These are phyloP conservation scores for Hypoxylon sp. DNA, from an alignment of 2,329 filamentous ascomycete genomes.

Conservation along the genomic window DNA sequence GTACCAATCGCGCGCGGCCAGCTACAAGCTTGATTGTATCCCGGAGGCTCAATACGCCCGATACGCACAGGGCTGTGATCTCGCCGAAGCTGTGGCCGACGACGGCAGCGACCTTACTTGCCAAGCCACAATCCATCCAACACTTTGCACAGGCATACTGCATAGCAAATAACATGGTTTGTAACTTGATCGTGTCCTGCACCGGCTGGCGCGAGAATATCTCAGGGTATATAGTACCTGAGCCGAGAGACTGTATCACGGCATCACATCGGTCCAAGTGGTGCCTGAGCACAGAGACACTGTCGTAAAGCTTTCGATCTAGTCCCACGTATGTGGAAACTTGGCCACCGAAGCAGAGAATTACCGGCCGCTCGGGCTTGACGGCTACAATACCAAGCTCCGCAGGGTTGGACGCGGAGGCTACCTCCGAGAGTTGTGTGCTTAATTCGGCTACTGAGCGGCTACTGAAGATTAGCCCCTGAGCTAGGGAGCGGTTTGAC, in stretches of 20 bases:
- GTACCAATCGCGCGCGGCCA: constrained; percentile 50
- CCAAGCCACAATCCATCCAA: constrained; percentile 55
- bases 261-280: constrained; percentile 47
- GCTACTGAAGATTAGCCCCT: not conserved
- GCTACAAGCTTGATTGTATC: constrained; percentile 51
- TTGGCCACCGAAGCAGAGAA: constrained; percentile 56
- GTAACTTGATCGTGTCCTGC: constrained; percentile 51
- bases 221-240: constrained; percentile 48
- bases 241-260: constrained; percentile 30
- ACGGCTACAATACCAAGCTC: not conserved
- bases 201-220: constrained; percentile 51
- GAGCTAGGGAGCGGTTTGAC: not conserved
- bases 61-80: constrained; percentile 56
- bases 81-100: constrained; percentile 60
- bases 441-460: constrained; percentile 48
- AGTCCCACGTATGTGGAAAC: constrained; percentile 50
- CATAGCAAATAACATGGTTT: constrained; percentile 56
- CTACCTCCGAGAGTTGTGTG: constrained; percentile 31
- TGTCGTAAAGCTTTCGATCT: constrained; percentile 50
- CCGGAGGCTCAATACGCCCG: constrained; percentile 49
- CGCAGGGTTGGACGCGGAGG: not conserved
- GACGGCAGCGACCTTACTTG: constrained; percentile 38
- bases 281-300: constrained; percentile 38
- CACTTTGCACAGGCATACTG: constrained; percentile 54
- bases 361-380: constrained; percentile 45